Evolutionary conservation across 2,329 filamentous ascomycete genomes (phyloP).

Genomic region (Blastomyces silverae): DNA sequence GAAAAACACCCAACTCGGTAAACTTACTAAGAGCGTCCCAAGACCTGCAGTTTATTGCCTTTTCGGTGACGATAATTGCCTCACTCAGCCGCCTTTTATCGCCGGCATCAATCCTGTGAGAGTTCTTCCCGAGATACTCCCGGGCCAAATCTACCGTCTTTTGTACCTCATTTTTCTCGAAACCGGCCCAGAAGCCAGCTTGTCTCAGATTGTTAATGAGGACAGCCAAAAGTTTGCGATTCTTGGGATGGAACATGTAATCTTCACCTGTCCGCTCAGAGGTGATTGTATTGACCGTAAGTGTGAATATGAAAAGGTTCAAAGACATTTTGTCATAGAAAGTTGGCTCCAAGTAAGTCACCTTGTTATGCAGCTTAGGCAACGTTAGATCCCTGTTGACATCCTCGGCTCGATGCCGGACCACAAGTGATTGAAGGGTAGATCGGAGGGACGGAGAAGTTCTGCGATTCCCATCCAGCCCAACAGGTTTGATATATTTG

Average conservation of each 20-base stretch:
- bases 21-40: slow-evolving; percentile 62
- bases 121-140: slow-evolving; percentile 59
- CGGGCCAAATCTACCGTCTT: slow-evolving; percentile 60
- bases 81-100: slow-evolving; percentile 57
- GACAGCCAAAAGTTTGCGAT: slow-evolving; percentile 58
- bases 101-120: slow-evolving; percentile 51
- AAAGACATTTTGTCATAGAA: slow-evolving; percentile 76
- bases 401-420: slow-evolving; percentile 70
- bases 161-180: slow-evolving; percentile 54
- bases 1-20: slow-evolving; percentile 71
- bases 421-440: slow-evolving; percentile 69
- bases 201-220: slow-evolving; percentile 74
- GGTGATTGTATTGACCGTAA: slow-evolving; percentile 80
- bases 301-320: slow-evolving; percentile 77
- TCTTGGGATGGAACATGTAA: slow-evolving; percentile 79
- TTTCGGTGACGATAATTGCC: slow-evolving; percentile 59
- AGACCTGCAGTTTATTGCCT: slow-evolving; percentile 53
- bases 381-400: slow-evolving; percentile 58
- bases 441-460: slow-evolving; percentile 50
- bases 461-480: slow-evolving; percentile 47
- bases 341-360: slow-evolving; percentile 69
- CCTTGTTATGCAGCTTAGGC: slow-evolving; percentile 64
- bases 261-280: slow-evolving; percentile 77
- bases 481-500: slow-evolving; percentile 60
- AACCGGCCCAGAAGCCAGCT: slow-evolving; percentile 80